These are phyloP conservation scores for Globisporangium apiculatum DNA, from an alignment of 352 stramenopile genomes.

Conservation along the genomic window DNA sequence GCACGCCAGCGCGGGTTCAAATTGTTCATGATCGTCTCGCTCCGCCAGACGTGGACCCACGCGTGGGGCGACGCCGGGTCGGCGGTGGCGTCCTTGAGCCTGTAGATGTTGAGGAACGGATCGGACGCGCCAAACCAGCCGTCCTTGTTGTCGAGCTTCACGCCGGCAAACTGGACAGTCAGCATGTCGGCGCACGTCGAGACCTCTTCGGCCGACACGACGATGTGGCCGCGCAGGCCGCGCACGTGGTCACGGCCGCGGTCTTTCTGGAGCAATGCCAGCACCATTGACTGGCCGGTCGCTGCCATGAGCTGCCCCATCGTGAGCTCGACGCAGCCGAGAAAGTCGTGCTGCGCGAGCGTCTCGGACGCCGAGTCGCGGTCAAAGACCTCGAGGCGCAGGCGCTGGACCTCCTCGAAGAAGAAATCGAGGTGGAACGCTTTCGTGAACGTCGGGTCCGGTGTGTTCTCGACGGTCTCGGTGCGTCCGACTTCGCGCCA, in stretches of 20 bases:
- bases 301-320: slow-evolving; percentile 73
- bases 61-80: slow-evolving; percentile 32
- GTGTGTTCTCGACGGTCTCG: slow-evolving; percentile 63
- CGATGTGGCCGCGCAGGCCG: slow-evolving; percentile 49
- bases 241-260: slow-evolving; percentile 21
- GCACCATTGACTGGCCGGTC: slow-evolving; percentile 44
- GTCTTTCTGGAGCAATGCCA: slow-evolving; percentile 50
- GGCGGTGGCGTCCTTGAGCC: slow-evolving; percentile 30
- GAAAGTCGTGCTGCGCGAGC: slow-evolving; percentile 57
- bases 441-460: slow-evolving; percentile 64
- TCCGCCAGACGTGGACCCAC: slow-evolving; percentile 67
- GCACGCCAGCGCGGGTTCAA: slow-evolving; percentile 56
- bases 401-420: slow-evolving; percentile 76
- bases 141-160: slow-evolving; percentile 76
- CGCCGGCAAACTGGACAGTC: slow-evolving; percentile 47
- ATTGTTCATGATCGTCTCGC: slow-evolving; percentile 57
- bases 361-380: slow-evolving; percentile 56
- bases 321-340: slow-evolving; percentile 70
- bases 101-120: slow-evolving; percentile 73
- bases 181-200: slow-evolving; percentile 55
- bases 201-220: slow-evolving; percentile 70
- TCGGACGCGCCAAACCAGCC: slow-evolving; percentile 72
- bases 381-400: slow-evolving; percentile 79
- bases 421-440: slow-evolving; percentile 69
- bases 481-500: slow-evolving; percentile 75